Conservation (phyloP, 768 basidiomycete species). For the Termitomyces sp. region DNA sequence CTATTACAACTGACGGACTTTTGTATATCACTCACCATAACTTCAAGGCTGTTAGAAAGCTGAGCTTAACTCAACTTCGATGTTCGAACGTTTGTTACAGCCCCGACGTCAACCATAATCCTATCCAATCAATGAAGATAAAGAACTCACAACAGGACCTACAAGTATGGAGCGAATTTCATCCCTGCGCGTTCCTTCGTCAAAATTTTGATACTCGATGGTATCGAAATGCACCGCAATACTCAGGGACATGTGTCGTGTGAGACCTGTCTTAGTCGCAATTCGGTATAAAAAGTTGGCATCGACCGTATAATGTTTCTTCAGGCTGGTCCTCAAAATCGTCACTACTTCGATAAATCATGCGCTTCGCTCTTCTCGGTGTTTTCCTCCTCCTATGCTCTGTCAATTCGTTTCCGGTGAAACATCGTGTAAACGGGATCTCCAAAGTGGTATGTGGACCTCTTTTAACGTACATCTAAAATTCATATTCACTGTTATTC, state of each 20-base stretch:
- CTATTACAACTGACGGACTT: no score
- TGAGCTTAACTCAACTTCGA: no score
- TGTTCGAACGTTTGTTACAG: no score
- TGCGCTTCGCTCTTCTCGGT: neutral
- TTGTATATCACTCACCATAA: no score
- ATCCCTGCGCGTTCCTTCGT: neutral
- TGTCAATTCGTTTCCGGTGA: neutral
- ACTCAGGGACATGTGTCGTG: neutral
- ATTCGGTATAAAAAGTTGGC: neutral
- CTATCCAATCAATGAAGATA: no score
- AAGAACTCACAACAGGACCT: neutral
- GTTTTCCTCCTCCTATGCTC: neutral
- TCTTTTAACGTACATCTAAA: no score
- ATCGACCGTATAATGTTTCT: neutral
- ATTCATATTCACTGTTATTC: no score
- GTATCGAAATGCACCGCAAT: neutral
- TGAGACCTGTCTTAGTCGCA: neutral
- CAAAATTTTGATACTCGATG: neutral
- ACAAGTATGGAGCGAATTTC: neutral
- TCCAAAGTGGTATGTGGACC: neutral
- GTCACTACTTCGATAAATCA: neutral
- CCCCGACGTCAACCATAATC: no score
- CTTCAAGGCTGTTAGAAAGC: no score
- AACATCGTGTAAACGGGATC: neutral
- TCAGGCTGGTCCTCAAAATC: slow-evolving; percentile 1